phyloP scores from a whole-genome alignment of 139 green algal species.

The Yamagishiella unicocca region DNA sequence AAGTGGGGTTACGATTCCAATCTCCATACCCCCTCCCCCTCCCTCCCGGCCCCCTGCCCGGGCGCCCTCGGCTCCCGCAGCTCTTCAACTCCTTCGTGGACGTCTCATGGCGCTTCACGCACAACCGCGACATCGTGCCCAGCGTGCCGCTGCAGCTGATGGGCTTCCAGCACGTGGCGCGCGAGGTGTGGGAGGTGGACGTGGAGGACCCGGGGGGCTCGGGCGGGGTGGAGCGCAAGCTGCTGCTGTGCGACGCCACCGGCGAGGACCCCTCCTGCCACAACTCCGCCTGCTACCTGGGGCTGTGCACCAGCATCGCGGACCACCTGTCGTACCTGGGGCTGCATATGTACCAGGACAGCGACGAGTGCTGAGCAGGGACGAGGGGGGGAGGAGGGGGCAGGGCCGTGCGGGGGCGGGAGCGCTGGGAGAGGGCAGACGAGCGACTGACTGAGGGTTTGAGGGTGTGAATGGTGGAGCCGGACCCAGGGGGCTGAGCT shows the following conservation, averaged over 20 bases:
- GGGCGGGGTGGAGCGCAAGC: slow-evolving; percentile 42
- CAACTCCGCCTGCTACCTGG: slow-evolving; percentile 85
- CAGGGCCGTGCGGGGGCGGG: background rate
- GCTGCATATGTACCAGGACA: slow-evolving; percentile 72
- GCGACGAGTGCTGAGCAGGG: slow-evolving; percentile 56
- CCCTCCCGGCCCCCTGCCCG: background rate
- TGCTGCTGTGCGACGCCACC: slow-evolving; percentile 79
- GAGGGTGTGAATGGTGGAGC: too few relatives aligned
- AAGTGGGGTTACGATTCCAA: background rate
- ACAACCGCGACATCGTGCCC: slow-evolving; percentile 93
- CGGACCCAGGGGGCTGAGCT: too few relatives aligned
- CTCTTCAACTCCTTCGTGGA: slow-evolving; percentile 47
- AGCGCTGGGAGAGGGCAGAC: background rate
- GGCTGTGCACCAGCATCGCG: slow-evolving; percentile 82
- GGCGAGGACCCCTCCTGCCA: slow-evolving; percentile 91
- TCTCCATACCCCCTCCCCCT: background rate
- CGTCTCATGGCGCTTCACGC: slow-evolving; percentile 85
- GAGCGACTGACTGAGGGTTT: too few relatives aligned
- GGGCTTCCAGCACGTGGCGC: slow-evolving; percentile 80
- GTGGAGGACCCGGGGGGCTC: slow-evolving; percentile 45
- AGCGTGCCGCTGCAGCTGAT: slow-evolving; percentile 77
- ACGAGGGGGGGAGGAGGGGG: background rate
- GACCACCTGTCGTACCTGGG: slow-evolving; percentile 88
- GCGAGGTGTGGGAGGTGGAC: slow-evolving; percentile 83
- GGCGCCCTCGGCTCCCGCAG: background rate